Percentiles rank a stretch among this genome's conserved stretches.
phyloP scores from a whole-genome alignment of 2,329 filamentous ascomycete genomes.

The Pseudophaeomoniella oleicola region DNA sequence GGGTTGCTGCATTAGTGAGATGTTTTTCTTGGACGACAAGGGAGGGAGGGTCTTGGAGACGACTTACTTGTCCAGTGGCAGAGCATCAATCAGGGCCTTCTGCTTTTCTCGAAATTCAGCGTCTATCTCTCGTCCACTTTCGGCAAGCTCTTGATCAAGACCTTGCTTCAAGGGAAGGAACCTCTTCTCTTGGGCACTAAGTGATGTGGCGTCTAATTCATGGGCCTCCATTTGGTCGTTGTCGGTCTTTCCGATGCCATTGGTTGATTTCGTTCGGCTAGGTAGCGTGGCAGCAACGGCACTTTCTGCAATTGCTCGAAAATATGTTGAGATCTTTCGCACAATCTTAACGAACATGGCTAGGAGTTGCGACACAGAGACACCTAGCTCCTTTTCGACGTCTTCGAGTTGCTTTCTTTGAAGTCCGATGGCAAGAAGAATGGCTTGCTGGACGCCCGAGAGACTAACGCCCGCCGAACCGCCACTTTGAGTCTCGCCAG shows the following conservation, averaged over 20 bases:
- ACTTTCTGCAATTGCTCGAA: slow-evolving; percentile 58
- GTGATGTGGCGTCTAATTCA: slow-evolving; percentile 34
- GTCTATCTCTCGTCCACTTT: slow-evolving; percentile 65
- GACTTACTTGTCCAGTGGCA: slow-evolving; percentile 73
- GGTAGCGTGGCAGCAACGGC: slow-evolving; percentile 57
- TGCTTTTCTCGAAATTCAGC: slow-evolving; percentile 62
- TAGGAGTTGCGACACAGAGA: slow-evolving; percentile 65
- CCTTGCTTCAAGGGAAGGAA: slow-evolving; percentile 57
- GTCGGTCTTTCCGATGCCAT: neutral
- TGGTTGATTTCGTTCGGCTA: neutral
- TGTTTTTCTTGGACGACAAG: slow-evolving; percentile 20
- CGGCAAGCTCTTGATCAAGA: slow-evolving; percentile 69
- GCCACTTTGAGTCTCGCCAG: slow-evolving; percentile 17
- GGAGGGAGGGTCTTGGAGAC: neutral
- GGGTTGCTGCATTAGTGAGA: slow-evolving; percentile 22
- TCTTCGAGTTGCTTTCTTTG: slow-evolving; percentile 79
- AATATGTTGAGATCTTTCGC: slow-evolving; percentile 69
- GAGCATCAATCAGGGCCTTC: slow-evolving; percentile 73
- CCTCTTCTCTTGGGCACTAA: slow-evolving; percentile 51
- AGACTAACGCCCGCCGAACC: slow-evolving; percentile 45
- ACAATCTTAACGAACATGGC: slow-evolving; percentile 97
- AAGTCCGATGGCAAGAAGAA: slow-evolving; percentile 78
- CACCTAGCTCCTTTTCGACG: slow-evolving; percentile 61
- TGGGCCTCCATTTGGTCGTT: slow-evolving; percentile 26
- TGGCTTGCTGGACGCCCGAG: slow-evolving; percentile 68